phyloP scores from a whole-genome alignment of 768 basidiomycete species.

The Agaricus sinodeliciosus region DNA sequence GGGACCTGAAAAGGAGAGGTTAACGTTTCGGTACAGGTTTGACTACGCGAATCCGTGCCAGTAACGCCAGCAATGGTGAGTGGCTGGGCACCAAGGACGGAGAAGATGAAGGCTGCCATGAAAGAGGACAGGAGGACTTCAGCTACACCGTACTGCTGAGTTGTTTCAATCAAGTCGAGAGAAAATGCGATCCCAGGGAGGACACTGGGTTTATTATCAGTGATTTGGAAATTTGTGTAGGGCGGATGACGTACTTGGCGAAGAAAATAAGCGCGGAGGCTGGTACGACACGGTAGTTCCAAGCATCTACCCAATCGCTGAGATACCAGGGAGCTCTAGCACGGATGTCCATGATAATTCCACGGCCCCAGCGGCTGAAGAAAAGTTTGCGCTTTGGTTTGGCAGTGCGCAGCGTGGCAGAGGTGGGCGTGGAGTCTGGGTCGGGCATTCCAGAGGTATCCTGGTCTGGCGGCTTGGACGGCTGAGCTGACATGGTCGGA shows the following conservation, averaged over 20 bases:
- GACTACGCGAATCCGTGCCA: constrained; percentile 29
- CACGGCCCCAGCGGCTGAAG: constrained; percentile 38
- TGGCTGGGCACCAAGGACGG: constrained; percentile 85
- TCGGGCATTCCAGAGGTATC: too few species aligned
- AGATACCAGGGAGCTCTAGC: constrained; percentile 73
- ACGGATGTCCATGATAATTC: constrained; percentile 65
- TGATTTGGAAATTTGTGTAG: background rate
- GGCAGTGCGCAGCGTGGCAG: background rate
- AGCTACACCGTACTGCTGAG: constrained; percentile 81
- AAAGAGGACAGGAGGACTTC: constrained; percentile 82
- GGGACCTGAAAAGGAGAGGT: background rate
- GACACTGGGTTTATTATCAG: constrained; percentile 37
- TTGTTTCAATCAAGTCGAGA: constrained; percentile 86
- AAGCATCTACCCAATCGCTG: constrained; percentile 87
- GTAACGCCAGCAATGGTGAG: constrained; percentile 90
- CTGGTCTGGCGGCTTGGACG: too few species aligned
- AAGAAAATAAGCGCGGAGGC: constrained; percentile 84
- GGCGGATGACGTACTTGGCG: constrained; percentile 51
- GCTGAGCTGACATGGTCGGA: too few species aligned
- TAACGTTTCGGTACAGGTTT: background rate
- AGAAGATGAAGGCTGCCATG: constrained; percentile 86
- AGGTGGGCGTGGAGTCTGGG: background rate
- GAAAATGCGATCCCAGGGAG: constrained; percentile 91
- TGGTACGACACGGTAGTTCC: constrained; percentile 87
- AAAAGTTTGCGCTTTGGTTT: constrained; percentile 13